Conservation (phyloP, 148 eudicot genomes). For the Drosera capensis region DNA sequence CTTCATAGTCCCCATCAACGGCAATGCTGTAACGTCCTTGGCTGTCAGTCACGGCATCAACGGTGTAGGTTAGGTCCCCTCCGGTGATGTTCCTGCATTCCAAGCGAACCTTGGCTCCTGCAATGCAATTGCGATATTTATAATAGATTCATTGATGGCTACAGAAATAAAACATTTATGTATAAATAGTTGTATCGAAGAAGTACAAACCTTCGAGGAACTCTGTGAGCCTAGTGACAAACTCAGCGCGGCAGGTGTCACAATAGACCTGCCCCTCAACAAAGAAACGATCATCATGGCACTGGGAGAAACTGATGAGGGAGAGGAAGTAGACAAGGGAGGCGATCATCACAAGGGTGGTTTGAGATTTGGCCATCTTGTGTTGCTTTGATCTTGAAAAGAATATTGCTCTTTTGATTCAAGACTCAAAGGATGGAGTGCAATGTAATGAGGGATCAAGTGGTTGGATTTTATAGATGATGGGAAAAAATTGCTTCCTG, state of each 20-base stretch:
- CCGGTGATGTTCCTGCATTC: slow-evolving; percentile 25
- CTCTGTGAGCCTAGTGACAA: slow-evolving; percentile 13
- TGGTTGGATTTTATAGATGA: too few species aligned
- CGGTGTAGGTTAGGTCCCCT: slow-evolving; percentile 11
- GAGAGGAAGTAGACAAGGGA: slow-evolving; percentile 12
- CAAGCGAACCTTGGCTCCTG: slow-evolving; percentile 6
- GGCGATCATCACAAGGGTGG: slow-evolving; percentile 3
- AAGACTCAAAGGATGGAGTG: too few species aligned
- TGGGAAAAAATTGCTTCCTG: too few species aligned
- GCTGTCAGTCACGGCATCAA: slow-evolving; percentile 22
- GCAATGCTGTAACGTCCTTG: slow-evolving; percentile 22
- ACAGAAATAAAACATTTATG: not conserved
- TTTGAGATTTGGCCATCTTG: slow-evolving; percentile 14
- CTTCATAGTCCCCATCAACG: slow-evolving; percentile 34
- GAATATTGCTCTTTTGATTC: too few species aligned
- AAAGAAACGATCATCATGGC: slow-evolving; percentile 3
- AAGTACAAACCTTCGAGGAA: slow-evolving; percentile 3
- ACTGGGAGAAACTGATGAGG: slow-evolving; percentile 1
- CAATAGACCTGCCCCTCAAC: slow-evolving; percentile 30
- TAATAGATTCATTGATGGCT: not conserved
- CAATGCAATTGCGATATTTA: not conserved
- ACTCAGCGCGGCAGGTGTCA: slow-evolving; percentile 23
- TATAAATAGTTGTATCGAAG: not conserved
- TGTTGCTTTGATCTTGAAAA: too few species aligned
- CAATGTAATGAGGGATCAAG: too few species aligned